Conservation (phyloP, 2,329 filamentous ascomycete species). For the Colletotrichum sp. region DNA sequence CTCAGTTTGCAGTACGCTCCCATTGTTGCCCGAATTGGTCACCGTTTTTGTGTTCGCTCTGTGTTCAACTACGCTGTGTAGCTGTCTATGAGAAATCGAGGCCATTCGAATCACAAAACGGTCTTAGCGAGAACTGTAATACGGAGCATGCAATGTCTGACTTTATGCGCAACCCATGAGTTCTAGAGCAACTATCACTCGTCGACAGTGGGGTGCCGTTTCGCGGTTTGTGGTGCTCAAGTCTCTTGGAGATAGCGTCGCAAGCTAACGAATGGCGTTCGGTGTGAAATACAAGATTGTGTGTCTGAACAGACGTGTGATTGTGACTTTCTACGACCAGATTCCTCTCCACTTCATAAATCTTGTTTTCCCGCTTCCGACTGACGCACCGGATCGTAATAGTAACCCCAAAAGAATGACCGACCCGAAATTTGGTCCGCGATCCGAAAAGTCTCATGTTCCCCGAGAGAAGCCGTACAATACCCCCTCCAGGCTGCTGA, state of each 20-base stretch:
- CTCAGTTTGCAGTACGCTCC: background rate
- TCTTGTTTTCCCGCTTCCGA: background rate
- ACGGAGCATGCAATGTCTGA: background rate
- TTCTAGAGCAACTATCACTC: background rate
- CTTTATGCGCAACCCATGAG: background rate
- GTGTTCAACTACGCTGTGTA: background rate
- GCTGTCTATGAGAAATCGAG: background rate
- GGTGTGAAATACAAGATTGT: background rate
- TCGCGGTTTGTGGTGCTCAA: background rate
- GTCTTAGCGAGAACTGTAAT: background rate
- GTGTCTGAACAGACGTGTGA: background rate
- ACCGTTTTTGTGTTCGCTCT: background rate
- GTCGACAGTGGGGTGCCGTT: background rate
- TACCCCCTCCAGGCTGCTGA: no score
- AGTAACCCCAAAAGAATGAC: background rate
- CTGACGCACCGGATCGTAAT: background rate
- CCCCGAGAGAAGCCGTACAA: background rate
- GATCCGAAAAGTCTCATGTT: background rate
- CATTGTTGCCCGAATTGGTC: background rate
- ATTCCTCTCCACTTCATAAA: background rate
- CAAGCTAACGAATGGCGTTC: background rate
- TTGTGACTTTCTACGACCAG: rapidly evolving
- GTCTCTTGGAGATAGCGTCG: rapidly evolving
- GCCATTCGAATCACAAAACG: background rate
- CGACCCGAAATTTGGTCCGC: background rate